Conservation (phyloP, 2,329 filamentous ascomycete species). For the Cadophora luteo-olivacea region DNA sequence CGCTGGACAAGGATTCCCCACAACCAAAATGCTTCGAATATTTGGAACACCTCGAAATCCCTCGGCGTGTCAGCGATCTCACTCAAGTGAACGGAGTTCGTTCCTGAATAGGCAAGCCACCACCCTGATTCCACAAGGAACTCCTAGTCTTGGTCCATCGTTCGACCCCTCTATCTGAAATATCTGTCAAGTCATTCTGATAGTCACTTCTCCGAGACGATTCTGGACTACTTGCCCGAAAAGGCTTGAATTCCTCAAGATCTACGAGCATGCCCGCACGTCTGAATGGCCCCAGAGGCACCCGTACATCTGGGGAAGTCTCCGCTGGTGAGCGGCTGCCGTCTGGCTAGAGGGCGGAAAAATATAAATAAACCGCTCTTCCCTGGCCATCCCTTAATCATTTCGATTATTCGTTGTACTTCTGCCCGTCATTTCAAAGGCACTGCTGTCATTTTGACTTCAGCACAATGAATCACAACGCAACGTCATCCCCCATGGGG, state of each 20-base stretch:
- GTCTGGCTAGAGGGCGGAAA: background rate
- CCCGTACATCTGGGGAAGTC: background rate
- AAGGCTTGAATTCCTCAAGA: background rate
- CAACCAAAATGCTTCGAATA: background rate
- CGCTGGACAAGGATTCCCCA: background rate
- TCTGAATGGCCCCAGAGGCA: background rate
- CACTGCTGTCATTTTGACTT: background rate
- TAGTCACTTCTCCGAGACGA: background rate
- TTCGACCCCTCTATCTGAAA: background rate
- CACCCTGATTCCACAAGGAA: background rate
- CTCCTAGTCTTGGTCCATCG: background rate
- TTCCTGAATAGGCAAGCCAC: background rate
- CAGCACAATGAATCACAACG: conserved; percentile 20
- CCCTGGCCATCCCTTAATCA: background rate
- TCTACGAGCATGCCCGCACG: too few species aligned
- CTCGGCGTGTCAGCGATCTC: conserved; percentile 13
- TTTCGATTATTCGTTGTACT: background rate
- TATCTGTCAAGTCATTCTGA: background rate
- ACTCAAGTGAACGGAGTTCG: background rate
- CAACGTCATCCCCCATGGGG: conserved; percentile 25
- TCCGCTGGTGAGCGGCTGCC: background rate
- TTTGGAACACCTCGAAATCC: background rate
- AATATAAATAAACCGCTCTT: background rate
- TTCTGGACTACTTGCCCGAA: background rate
- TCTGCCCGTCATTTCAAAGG: background rate